phyloP scores from a whole-genome alignment of 768 basidiomycete species.

The Cystoderma amianthinum region DNA sequence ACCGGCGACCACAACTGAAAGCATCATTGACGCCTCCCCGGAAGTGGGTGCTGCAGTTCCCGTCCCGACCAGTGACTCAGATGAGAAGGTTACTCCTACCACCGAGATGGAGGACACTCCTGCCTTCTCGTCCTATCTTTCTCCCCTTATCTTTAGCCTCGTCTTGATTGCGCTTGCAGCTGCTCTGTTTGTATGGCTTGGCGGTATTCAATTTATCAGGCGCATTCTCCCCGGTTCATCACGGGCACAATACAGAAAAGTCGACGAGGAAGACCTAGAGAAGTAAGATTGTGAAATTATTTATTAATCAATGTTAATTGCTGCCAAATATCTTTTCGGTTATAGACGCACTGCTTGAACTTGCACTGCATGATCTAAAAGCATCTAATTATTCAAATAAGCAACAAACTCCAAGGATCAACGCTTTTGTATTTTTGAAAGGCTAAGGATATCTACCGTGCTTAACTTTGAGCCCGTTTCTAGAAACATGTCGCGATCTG shows the following conservation, averaged over 20 bases:
- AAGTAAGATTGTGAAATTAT: constrained; percentile 26
- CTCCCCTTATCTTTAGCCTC: constrained; percentile 26
- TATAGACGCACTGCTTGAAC: no score
- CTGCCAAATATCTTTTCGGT: no score
- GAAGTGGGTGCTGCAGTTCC: constrained; percentile 1
- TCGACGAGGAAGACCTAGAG: constrained; percentile 43
- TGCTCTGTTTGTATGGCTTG: constrained; percentile 42
- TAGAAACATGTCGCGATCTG: no score
- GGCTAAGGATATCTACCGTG: no score
- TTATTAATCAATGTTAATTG: no score
- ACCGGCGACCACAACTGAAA: constrained; percentile 5
- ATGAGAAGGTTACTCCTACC: constrained; percentile 4
- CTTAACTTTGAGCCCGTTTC: no score
- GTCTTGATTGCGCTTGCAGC: constrained; percentile 38
- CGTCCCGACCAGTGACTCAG: constrained; percentile 3
- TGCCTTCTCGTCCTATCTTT: constrained; percentile 10
- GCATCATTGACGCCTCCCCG: not conserved
- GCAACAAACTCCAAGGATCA: no score
- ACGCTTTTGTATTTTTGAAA: no score
- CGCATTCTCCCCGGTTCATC: constrained; percentile 28
- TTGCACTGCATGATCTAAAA: no score
- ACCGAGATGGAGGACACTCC: not conserved
- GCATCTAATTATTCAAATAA: no score
- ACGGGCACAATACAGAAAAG: constrained; percentile 34
- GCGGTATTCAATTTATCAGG: constrained; percentile 39